Percentiles rank a stretch among this genome's conserved stretches.
These are phyloP conservation scores for Sarocladium strictum DNA, from an alignment of 2,329 filamentous ascomycete genomes.

Conservation along the genomic window DNA sequence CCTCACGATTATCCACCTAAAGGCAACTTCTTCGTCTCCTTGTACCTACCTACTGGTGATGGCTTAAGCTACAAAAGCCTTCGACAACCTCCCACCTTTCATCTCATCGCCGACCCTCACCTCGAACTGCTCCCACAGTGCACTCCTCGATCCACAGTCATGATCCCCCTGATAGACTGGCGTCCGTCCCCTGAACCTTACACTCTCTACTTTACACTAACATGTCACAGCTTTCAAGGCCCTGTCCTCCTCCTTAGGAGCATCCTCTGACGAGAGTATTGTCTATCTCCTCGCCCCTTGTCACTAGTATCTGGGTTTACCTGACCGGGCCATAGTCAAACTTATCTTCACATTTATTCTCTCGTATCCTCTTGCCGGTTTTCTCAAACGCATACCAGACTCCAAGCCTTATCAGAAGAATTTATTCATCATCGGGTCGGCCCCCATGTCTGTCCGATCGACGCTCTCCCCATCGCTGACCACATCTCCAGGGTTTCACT, in stretches of 20 bases:
- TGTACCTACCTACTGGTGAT: too few relatives aligned
- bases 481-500: slow-evolving; percentile 55
- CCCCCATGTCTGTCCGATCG: too few relatives aligned
- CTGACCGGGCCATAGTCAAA: slow-evolving; percentile 59
- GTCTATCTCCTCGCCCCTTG: slow-evolving; percentile 11
- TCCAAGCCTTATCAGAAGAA: slow-evolving; percentile 80
- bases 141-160: slow-evolving; percentile 7
- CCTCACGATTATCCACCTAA: too few relatives aligned
- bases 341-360: slow-evolving; percentile 84
- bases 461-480: neutral
- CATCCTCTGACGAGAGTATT: slow-evolving; percentile 33
- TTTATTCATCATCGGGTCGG: slow-evolving; percentile 76
- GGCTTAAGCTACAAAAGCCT: neutral
- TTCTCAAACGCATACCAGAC: slow-evolving; percentile 89
- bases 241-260: slow-evolving; percentile 23
- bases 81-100: neutral
- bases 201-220: slow-evolving; percentile 9
- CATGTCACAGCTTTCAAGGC: slow-evolving; percentile 28
- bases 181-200: slow-evolving; percentile 15
- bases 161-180: slow-evolving; percentile 23
- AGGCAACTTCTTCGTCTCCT: too few relatives aligned
- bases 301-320: neutral
- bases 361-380: slow-evolving; percentile 83
- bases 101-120: neutral
- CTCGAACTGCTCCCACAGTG: neutral